These are phyloP conservation scores for Myxozyma vanderwaltii DNA, from an alignment of 805 yeast genomes.

Conservation along the genomic window DNA sequence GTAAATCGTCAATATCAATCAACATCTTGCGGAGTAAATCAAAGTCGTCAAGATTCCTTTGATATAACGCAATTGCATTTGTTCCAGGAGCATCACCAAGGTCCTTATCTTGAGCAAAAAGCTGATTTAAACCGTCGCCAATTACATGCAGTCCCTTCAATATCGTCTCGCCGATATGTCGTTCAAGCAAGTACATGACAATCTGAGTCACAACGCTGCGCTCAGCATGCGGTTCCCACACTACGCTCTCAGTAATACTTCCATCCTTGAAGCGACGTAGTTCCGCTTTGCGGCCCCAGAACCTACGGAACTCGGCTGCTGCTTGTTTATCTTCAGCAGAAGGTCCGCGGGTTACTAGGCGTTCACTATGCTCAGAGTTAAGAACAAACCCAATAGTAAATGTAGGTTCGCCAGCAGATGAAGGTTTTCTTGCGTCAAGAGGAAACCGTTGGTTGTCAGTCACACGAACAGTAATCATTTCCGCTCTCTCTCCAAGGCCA, in stretches of 20 bases:
- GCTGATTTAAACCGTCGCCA: conserved; percentile 14
- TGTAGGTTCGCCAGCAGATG: conserved; percentile 27
- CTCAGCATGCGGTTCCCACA: conserved; percentile 62
- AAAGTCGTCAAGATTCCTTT: conserved; percentile 48
- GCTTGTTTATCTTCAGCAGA: conserved; percentile 59
- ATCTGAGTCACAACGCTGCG: conserved; percentile 60
- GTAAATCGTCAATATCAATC: conserved; percentile 55
- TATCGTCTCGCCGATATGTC: conserved; percentile 55
- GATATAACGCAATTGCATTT: conserved; percentile 34
- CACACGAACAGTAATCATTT: conserved; percentile 40
- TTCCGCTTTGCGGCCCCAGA: conserved; percentile 89
- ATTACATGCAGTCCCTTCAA: conserved; percentile 38
- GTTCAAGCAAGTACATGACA: conserved; percentile 59
- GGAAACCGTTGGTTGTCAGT: conserved; percentile 41
- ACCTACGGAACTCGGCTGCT: conserved; percentile 68
- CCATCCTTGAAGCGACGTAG: conserved; percentile 94
- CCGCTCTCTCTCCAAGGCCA: conserved; percentile 45
- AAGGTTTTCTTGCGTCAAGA: conserved; percentile 22
- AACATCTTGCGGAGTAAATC: conserved; percentile 54
- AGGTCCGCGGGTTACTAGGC: conserved; percentile 86
- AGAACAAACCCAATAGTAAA: conserved; percentile 62
- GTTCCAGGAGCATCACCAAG: conserved; percentile 16
- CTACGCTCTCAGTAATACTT: conserved; percentile 82
- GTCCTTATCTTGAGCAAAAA: conserved; percentile 48
- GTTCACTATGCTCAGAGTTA: conserved; percentile 73